Evolutionary conservation across 2,329 filamentous ascomycete genomes (phyloP).

Genomic region (Venturia pyrina): DNA sequence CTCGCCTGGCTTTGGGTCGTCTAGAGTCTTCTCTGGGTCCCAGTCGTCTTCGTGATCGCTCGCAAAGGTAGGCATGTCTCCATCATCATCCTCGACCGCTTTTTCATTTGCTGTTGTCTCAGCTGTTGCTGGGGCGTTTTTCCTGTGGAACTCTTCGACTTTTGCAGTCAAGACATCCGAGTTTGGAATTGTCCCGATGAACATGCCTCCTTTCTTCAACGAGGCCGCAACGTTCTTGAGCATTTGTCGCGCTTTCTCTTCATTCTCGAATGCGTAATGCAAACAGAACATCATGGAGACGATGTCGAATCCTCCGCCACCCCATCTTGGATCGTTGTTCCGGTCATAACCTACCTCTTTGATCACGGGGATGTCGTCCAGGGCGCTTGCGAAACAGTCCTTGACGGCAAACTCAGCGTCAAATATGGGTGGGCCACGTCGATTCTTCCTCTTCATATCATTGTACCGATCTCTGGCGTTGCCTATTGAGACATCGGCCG

Average conservation of each 20-base stretch:
- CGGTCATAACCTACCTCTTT: conserved; percentile 79
- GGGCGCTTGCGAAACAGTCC: conserved; percentile 80
- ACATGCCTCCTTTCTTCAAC: conserved; percentile 86
- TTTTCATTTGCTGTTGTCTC: background rate
- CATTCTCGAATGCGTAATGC: conserved; percentile 95
- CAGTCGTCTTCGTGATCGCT: conserved; percentile 31
- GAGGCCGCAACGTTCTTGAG: conserved; percentile 82
- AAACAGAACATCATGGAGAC: conserved; percentile 99
- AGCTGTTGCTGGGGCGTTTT: conserved; percentile 29
- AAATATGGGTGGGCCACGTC: conserved; percentile 49
- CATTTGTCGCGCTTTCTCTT: conserved; percentile 85
- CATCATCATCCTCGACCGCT: background rate
- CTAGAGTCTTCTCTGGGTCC: conserved; percentile 36
- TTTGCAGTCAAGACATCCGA: conserved; percentile 77
- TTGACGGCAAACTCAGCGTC: conserved; percentile 83
- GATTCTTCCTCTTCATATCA: conserved; percentile 50
- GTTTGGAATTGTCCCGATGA: conserved; percentile 94
- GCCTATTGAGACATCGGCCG: conserved; percentile 82
- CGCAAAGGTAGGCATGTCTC: conserved; percentile 25
- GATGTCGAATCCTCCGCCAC: conserved; percentile 77
- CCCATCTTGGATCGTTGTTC: conserved; percentile 57
- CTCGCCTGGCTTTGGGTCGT: conserved; percentile 23
- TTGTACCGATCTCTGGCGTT: conserved; percentile 80
- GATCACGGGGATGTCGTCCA: conserved; percentile 74
- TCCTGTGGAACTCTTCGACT: conserved; percentile 67